These are phyloP conservation scores for Pyrus betulifolia DNA, from an alignment of 306 rosid genomes.

Conservation along the genomic window DNA sequence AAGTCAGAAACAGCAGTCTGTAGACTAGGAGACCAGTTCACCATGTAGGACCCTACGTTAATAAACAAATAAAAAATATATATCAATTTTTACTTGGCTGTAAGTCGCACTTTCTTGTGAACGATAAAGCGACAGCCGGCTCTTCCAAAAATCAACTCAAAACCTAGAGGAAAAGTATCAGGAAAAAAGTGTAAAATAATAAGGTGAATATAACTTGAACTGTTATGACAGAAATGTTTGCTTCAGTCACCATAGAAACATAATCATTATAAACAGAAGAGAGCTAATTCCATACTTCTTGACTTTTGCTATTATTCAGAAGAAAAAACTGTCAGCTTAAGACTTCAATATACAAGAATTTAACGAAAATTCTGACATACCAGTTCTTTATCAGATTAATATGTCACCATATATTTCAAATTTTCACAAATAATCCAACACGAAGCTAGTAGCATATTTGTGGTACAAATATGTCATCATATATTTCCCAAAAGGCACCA, in stretches of 20 bases:
- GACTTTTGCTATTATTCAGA: background rate
- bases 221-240: background rate
- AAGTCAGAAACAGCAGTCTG: constrained; percentile 98
- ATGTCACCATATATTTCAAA: background rate
- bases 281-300: background rate
- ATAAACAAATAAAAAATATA: background rate
- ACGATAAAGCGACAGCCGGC: background rate
- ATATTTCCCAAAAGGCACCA: background rate
- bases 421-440: background rate
- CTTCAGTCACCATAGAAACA: background rate
- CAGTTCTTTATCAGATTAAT: background rate
- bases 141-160: background rate
- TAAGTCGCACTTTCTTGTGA: background rate
- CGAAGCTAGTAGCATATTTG: background rate
- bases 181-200: background rate
- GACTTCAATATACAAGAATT: background rate
- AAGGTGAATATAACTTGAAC: background rate
- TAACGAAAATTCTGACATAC: background rate
- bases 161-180: background rate
- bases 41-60: constrained; percentile 76
- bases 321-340: background rate
- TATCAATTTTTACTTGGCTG: background rate
- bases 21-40: constrained; percentile 90
- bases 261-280: background rate
- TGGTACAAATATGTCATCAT: background rate